Evolutionary conservation across 306 rosid species (phyloP).

Genomic region (Chamaecrista fasciculata): DNA sequence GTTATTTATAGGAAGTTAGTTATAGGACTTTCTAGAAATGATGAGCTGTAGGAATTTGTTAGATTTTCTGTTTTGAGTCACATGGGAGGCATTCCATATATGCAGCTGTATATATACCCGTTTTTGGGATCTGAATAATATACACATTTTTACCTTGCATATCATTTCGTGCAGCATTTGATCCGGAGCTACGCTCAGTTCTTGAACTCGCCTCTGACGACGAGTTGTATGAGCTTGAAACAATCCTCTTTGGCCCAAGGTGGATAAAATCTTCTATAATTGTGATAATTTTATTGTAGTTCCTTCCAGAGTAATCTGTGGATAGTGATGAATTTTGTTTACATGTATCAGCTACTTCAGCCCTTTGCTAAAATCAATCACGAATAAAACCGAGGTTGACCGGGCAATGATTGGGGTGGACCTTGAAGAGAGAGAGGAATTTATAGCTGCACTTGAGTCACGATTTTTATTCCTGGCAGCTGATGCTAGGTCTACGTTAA

Average conservation of each 20-base stretch:
- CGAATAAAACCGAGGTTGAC: slow-evolving; percentile 49
- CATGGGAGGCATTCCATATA: no score
- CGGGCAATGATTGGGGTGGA: slow-evolving; percentile 69
- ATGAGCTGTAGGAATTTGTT: no score
- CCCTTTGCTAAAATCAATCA: slow-evolving; percentile 81
- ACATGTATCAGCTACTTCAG: slow-evolving; percentile 70
- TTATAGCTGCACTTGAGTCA: slow-evolving; percentile 67
- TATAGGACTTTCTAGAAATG: no score
- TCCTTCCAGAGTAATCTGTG: neutral
- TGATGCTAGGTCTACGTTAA: slow-evolving; percentile 83
- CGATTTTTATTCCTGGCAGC: slow-evolving; percentile 91
- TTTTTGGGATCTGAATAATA: no score
- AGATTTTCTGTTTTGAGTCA: no score
- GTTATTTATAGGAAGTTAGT: no score
- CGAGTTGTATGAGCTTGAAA: slow-evolving; percentile 72
- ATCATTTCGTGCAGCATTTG: no score
- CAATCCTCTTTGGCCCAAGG: slow-evolving; percentile 91
- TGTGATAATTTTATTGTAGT: neutral
- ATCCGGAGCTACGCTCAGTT: slow-evolving; percentile 71
- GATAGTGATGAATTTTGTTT: neutral
- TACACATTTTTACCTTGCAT: no score
- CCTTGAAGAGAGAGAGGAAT: slow-evolving; percentile 67
- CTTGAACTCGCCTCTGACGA: slow-evolving; percentile 85
- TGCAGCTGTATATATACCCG: no score
- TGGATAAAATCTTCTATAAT: neutral